A percentile compares a stretch with the other conserved stretches of the same genome.
Evolutionary conservation across 306 rosid species (phyloP).

Genomic region (Delonix regia): DNA sequence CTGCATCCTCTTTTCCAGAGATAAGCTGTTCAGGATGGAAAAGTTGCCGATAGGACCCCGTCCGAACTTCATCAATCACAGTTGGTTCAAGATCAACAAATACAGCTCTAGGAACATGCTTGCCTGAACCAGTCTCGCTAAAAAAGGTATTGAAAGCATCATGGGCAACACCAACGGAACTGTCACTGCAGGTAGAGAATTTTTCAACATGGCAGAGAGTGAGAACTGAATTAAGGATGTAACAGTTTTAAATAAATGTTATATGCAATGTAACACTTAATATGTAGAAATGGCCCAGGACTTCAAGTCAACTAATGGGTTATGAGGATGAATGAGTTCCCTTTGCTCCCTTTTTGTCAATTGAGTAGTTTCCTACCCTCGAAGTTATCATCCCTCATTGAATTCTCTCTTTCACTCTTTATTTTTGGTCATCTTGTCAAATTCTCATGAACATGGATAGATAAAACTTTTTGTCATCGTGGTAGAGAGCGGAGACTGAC

Average conservation of each 20-base stretch:
- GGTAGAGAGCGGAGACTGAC: background rate
- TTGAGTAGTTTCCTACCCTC: background rate
- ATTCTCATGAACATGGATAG: background rate
- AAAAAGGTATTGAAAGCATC: slow-evolving; percentile 98
- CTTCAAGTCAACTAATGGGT: background rate
- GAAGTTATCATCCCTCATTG: background rate
- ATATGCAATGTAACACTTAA: background rate
- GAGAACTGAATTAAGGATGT: background rate
- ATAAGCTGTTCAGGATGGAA: slow-evolving; percentile 97
- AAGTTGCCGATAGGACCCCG: slow-evolving; percentile 85
- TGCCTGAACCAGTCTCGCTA: slow-evolving; percentile 94
- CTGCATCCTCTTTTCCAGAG: slow-evolving; percentile 98
- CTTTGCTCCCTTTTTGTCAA: background rate
- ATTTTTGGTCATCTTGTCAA: background rate
- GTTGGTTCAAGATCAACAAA: slow-evolving; percentile 97
- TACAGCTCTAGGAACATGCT: slow-evolving; percentile 94
- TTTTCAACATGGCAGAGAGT: background rate
- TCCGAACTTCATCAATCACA: slow-evolving; percentile 90
- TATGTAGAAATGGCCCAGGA: background rate
- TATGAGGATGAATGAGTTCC: background rate
- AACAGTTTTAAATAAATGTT: background rate
- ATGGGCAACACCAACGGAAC: slow-evolving; percentile 68
- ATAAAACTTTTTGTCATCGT: background rate
- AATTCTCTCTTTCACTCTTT: background rate
- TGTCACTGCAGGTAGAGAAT: slow-evolving; percentile 53